phyloP scores from a whole-genome alignment of 306 rosid genomes.

The Dicorynia guianensis region DNA sequence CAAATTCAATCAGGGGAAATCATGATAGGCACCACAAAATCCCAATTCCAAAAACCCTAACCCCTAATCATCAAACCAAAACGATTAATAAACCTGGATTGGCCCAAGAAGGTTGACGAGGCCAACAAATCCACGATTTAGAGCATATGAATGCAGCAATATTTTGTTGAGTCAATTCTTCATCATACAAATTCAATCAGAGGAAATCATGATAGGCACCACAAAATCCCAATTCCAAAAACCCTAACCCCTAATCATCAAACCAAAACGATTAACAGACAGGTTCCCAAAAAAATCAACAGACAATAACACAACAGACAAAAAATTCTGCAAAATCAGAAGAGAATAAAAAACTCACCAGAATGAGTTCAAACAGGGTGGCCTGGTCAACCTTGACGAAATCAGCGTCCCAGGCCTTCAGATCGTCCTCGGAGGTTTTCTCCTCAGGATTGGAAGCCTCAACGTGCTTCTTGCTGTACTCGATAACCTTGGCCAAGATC shows the following conservation, averaged over 20 bases:
- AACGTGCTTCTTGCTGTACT: conserved; percentile 78
- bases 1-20: neutral
- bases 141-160: neutral
- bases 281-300: neutral
- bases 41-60: neutral
- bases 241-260: neutral
- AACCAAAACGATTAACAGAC: neutral
- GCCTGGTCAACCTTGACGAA: conserved; percentile 81
- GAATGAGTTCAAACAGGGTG: conserved; percentile 80
- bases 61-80: neutral
- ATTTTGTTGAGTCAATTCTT: too few relatives aligned
- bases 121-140: neutral
- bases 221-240: neutral
- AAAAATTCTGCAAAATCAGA: neutral
- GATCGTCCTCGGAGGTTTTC: conserved; percentile 60
- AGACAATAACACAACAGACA: neutral
- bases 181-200: too few relatives aligned
- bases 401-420: conserved; percentile 71
- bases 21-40: neutral
- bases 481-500: conserved; percentile 82
- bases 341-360: conserved; percentile 42
- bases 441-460: conserved; percentile 55
- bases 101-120: neutral
- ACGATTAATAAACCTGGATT: neutral
- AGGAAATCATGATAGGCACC: neutral